Evolutionary conservation across 805 yeast species (phyloP).

Genomic region (Myxozyma kluyveri): DNA sequence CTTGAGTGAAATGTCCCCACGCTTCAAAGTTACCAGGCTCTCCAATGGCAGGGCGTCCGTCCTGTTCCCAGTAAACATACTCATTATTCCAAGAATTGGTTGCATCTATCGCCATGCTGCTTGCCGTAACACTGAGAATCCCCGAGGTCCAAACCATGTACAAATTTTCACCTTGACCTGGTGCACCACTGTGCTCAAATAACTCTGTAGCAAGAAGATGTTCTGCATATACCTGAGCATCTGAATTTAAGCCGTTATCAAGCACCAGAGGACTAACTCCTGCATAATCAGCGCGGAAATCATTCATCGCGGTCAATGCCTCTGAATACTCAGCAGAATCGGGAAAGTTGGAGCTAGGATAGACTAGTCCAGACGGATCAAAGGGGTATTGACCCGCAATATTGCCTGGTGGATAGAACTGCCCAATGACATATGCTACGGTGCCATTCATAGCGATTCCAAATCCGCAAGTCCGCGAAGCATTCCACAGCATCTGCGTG

Average conservation of each 20-base stretch:
- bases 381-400: neutral
- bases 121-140: neutral
- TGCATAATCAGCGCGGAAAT: neutral
- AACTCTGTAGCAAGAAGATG: neutral
- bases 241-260: neutral
- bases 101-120: neutral
- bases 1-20: neutral
- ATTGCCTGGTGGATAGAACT: neutral
- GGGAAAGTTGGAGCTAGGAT: neutral
- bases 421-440: neutral
- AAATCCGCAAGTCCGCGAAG: neutral
- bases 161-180: neutral
- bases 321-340: neutral
- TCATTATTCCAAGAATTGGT: neutral
- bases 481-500: neutral
- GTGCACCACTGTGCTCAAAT: neutral
- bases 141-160: neutral
- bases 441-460: neutral
- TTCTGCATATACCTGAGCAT: neutral
- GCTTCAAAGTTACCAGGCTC: neutral
- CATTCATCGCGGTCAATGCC: neutral
- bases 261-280: neutral
- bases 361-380: neutral
- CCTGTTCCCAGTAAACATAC: neutral
- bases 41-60: slow-evolving; percentile 1